phyloP scores from a whole-genome alignment of 1,139 yeast genomes.

The Sugiyamaella japonica region DNA sequence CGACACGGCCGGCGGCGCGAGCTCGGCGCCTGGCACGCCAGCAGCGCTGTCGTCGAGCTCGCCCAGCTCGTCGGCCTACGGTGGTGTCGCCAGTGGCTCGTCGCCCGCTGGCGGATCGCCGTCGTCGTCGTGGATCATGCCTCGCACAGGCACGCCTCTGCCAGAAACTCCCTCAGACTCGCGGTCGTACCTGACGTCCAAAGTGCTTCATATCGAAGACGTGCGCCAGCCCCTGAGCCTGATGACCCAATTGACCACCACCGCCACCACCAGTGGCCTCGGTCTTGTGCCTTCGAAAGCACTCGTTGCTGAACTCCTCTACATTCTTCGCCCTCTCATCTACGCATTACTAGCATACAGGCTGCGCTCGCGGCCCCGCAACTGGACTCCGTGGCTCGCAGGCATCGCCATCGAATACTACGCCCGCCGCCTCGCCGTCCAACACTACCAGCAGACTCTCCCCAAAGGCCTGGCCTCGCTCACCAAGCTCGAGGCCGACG shows the following conservation, averaged over 20 bases:
- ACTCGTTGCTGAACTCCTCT: conserved; percentile 38
- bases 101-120: conserved; percentile 4
- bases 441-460: conserved; percentile 27
- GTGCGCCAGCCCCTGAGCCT: conserved; percentile 39
- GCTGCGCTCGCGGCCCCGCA: conserved; percentile 29
- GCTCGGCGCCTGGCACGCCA: not conserved
- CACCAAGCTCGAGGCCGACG: conserved; percentile 41
- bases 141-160: conserved; percentile 38
- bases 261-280: too few species aligned
- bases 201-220: conserved; percentile 40
- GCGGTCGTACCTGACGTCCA: conserved; percentile 33
- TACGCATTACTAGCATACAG: conserved; percentile 39
- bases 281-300: conserved; percentile 27
- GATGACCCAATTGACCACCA: conserved; percentile 31
- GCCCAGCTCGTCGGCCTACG: conserved; percentile 9
- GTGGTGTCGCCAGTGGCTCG: not conserved
- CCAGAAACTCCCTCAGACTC: conserved; percentile 34
- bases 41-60: not conserved
- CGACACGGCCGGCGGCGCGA: too few species aligned
- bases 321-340: conserved; percentile 43
- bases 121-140: conserved; percentile 33
- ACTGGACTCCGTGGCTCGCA: conserved; percentile 46
- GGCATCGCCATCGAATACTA: conserved; percentile 42
- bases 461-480: conserved; percentile 32
- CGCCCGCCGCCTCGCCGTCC: conserved; percentile 34